Base-by-base conservation (phyloP, 2,329 filamentous ascomycete genomes). In the Dryadomyces quercivorus region DNA sequence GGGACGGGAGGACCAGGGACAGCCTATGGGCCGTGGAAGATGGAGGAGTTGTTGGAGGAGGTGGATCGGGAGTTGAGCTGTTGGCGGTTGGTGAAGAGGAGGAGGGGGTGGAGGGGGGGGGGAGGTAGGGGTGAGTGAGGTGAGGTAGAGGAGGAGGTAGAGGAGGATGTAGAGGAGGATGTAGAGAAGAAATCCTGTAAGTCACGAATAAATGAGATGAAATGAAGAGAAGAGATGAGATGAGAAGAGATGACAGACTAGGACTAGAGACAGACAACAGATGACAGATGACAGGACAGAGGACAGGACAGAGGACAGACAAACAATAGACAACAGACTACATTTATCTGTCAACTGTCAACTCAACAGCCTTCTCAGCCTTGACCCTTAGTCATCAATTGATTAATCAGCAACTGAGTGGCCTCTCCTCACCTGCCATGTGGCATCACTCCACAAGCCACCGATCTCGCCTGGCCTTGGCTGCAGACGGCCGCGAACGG, bases 21-120 rank as follows among this genome's bases (percentile, higher is more conserved):
- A 8, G 56, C 52, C 0, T 64, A 62, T 48, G 54, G 42, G 8
- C 59, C 59, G 12, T 73, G 68, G 69, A 57, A 66, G 13, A 55
- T 54, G 52, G 57, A 59, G 15, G 59, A 61, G 10, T 56, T 74
- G 47, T 42, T 66, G n/a, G 51, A 57, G 20, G 66, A 65, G 49
- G 53, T 74, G 54, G 57, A 62, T 31, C 63, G 62, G 34, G 60
- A 66, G 54, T 55, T 68, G 36, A 6, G 22, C 16, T 8, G 9
- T 1, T 53, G 52, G 52, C 48, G 26, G 22, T n/a, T 53, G 34
- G 20, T 15, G 6, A 5, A 2, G n/a, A 15, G n/a, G 18, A 42
- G 36, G 36, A 16, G 48, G 16, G n/a, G 2, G 42, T 13, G 9
- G 22, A 5, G 5, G 40, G 15, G 8, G 6, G 5, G 44, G 2